Conservation (phyloP, 78 protist species). For the Andalucia godoyi region DNA sequence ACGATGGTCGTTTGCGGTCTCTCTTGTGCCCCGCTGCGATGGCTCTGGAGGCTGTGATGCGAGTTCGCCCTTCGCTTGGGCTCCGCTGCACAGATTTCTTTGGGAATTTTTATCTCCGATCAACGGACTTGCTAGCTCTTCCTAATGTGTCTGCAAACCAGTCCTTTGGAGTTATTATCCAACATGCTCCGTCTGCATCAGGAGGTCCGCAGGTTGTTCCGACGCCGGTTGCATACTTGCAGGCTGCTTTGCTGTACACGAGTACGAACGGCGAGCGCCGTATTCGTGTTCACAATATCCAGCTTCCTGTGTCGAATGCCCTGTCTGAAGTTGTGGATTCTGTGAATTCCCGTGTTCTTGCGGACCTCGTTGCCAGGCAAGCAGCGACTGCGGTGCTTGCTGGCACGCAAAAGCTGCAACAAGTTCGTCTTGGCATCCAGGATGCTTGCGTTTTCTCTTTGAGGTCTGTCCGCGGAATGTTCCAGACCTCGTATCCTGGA, state of each 20-base stretch:
- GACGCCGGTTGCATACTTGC: constrained; percentile 7
- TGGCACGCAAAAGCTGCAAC: neutral
- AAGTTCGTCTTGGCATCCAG: neutral
- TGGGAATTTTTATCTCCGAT: constrained; percentile 6
- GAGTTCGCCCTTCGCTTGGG: neutral
- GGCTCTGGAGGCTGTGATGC: constrained; percentile 1
- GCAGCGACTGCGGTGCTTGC: neutral
- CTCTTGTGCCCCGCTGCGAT: no score
- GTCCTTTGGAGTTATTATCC: neutral
- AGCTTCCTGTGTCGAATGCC: neutral
- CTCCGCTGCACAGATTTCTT: neutral
- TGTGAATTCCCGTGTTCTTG: neutral
- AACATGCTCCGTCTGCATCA: neutral
- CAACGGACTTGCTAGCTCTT: neutral
- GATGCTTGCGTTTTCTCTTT: neutral
- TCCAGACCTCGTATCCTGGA: neutral
- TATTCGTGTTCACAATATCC: constrained; percentile 26
- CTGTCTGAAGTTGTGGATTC: neutral
- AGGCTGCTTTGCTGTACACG: constrained; percentile 42
- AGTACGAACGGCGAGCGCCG: constrained; percentile 36
- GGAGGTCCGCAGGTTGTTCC: neutral
- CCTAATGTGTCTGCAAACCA: neutral
- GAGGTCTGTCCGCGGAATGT: neutral
- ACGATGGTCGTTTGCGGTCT: no score
- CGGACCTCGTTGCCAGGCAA: neutral